A percentile compares a stretch with the other conserved stretches of the same genome.
Conservation (phyloP, 306 rosid species). For the Medicago ruthenica region DNA sequence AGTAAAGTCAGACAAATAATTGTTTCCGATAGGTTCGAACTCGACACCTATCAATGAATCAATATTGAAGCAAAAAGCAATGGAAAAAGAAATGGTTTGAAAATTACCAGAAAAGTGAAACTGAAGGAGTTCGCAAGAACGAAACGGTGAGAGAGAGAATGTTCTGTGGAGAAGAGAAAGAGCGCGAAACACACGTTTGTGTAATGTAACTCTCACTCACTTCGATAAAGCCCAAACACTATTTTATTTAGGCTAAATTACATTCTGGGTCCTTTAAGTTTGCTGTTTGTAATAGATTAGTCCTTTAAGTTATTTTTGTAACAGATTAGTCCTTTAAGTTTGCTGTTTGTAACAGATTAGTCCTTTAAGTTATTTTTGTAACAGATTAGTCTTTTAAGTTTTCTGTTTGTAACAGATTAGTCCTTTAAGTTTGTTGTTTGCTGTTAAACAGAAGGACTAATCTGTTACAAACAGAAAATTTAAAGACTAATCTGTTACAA, state of each 20-base stretch:
- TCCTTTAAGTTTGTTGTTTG: too few relatives aligned
- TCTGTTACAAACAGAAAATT: too few relatives aligned
- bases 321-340: too few relatives aligned
- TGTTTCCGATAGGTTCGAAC: not conserved
- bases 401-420: too few relatives aligned
- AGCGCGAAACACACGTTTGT: constrained; percentile 55
- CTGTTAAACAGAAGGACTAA: too few relatives aligned
- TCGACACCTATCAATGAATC: not conserved
- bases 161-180: not conserved
- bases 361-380: too few relatives aligned
- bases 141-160: not conserved
- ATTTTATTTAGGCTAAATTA: constrained; percentile 5
- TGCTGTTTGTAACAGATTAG: too few relatives aligned
- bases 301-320: too few relatives aligned
- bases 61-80: not conserved
- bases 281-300: too few relatives aligned
- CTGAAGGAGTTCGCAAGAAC: not conserved
- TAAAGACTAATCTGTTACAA: too few relatives aligned
- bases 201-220: not conserved
- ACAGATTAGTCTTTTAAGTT: too few relatives aligned
- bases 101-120: constrained; percentile 17
- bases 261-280: too few relatives aligned
- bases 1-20: not conserved
- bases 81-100: not conserved
- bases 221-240: not conserved